Evolutionary conservation across 148 eudicot species (phyloP).

Genomic region (Arctostaphylos glauca): DNA sequence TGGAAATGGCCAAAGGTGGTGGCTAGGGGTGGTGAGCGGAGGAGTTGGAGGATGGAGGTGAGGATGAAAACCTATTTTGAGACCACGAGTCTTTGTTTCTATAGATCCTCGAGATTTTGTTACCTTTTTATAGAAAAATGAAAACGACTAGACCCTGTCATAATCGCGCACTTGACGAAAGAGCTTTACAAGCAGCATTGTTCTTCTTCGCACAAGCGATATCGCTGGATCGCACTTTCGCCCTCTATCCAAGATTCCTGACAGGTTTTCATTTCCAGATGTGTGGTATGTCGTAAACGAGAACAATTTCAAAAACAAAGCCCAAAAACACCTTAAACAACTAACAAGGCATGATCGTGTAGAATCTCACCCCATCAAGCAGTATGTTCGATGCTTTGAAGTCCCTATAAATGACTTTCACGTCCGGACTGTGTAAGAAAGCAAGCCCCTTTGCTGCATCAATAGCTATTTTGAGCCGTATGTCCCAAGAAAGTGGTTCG

Average conservation of each 20-base stretch:
- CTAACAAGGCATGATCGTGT: neutral
- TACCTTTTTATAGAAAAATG: neutral
- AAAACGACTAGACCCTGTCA: neutral
- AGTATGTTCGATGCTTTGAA: conserved; percentile 67
- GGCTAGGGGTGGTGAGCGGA: neutral
- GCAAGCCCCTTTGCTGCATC: conserved; percentile 67
- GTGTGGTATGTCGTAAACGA: neutral
- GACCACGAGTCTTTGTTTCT: neutral
- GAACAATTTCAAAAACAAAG: neutral
- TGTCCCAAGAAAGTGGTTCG: conserved; percentile 54
- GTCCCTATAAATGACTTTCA: conserved; percentile 56
- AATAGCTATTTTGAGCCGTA: conserved; percentile 51
- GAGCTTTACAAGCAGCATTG: too few species aligned
- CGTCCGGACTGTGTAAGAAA: conserved; percentile 48
- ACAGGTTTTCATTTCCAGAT: neutral
- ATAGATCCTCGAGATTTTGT: neutral
- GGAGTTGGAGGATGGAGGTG: neutral
- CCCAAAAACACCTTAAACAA: neutral
- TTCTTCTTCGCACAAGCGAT: too few species aligned
- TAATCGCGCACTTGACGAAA: too few species aligned
- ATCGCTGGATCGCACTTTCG: too few species aligned
- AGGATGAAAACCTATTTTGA: neutral
- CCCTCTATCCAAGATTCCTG: neutral
- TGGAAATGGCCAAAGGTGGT: neutral
- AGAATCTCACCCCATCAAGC: conserved; percentile 50